Evolutionary conservation across 2,329 filamentous ascomycete genomes (phyloP).

Genomic region (Fonsecaea multimorphosa): DNA sequence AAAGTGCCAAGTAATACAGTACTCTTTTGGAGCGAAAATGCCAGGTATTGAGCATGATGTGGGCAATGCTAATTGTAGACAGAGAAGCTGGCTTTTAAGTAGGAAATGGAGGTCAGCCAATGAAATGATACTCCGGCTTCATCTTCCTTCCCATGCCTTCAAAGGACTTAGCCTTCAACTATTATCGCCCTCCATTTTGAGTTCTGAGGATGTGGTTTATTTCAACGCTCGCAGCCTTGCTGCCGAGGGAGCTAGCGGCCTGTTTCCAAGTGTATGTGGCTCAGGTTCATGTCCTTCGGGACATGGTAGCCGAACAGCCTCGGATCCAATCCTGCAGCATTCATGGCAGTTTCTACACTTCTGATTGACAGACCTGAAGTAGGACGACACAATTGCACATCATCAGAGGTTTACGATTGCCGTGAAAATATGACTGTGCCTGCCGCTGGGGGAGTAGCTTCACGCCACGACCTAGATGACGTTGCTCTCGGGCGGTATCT

Average conservation of each 20-base stretch:
- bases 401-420: too few relatives aligned
- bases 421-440: slow-evolving; percentile 4
- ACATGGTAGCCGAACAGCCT: neutral
- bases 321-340: neutral
- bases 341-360: neutral
- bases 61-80: too few relatives aligned
- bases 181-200: neutral
- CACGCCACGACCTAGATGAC: slow-evolving; percentile 31
- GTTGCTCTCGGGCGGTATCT: slow-evolving; percentile 24
- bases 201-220: neutral
- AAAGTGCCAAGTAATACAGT: too few relatives aligned
- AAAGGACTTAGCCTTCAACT: neutral
- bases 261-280: neutral
- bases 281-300: neutral
- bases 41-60: too few relatives aligned
- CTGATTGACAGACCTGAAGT: neutral
- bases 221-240: neutral
- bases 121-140: too few relatives aligned
- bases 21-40: too few relatives aligned
- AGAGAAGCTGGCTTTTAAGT: too few relatives aligned
- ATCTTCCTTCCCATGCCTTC: too few relatives aligned
- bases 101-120: too few relatives aligned
- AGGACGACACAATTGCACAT: neutral
- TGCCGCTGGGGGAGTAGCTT: neutral
- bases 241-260: neutral